Percentiles rank a stretch among this genome's conserved stretches.
Evolutionary conservation across 2,329 filamentous ascomycete species (phyloP).

Genomic region (Parastagonospora nodorum): DNA sequence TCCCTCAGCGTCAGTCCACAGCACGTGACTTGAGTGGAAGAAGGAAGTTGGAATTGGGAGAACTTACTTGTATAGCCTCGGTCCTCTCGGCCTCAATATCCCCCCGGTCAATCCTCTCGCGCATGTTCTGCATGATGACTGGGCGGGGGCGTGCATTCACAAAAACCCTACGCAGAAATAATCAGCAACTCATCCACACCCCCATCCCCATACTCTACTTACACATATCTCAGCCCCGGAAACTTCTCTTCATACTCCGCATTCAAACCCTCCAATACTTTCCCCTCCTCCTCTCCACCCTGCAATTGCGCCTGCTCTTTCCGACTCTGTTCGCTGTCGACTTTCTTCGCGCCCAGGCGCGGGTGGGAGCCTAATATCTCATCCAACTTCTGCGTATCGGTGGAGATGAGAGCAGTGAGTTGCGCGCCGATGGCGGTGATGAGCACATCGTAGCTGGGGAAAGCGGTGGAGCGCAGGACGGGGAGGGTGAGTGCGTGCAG

Average conservation of each 20-base stretch:
- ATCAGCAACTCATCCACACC: background rate
- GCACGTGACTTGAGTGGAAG: too few species aligned
- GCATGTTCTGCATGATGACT: conserved; percentile 83
- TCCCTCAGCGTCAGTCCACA: too few species aligned
- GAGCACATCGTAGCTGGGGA: conserved; percentile 70
- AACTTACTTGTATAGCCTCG: conserved; percentile 73
- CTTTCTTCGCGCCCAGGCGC: conserved; percentile 77
- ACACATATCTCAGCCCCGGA: conserved; percentile 83
- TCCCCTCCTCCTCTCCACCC: conserved; percentile 58
- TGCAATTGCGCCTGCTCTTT: conserved; percentile 81
- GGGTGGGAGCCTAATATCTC: conserved; percentile 81
- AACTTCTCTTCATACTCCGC: conserved; percentile 78
- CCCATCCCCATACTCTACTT: conserved; percentile 24
- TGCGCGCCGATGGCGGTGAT: conserved; percentile 69
- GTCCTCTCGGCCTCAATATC: conserved; percentile 70
- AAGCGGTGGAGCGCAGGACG: conserved; percentile 64
- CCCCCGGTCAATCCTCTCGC: conserved; percentile 69
- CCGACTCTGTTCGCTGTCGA: conserved; percentile 80
- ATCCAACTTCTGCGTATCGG: conserved; percentile 61
- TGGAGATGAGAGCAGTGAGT: conserved; percentile 54
- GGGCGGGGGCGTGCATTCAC: conserved; percentile 79
- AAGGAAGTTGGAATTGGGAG: background rate
- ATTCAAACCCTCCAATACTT: conserved; percentile 68
- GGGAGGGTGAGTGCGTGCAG: conserved; percentile 76
- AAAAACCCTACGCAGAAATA: conserved; percentile 66